Percentiles rank a stretch among this genome's conserved stretches.
Conservation (phyloP, 306 rosid genomes). For the Coriaria nepalensis region DNA sequence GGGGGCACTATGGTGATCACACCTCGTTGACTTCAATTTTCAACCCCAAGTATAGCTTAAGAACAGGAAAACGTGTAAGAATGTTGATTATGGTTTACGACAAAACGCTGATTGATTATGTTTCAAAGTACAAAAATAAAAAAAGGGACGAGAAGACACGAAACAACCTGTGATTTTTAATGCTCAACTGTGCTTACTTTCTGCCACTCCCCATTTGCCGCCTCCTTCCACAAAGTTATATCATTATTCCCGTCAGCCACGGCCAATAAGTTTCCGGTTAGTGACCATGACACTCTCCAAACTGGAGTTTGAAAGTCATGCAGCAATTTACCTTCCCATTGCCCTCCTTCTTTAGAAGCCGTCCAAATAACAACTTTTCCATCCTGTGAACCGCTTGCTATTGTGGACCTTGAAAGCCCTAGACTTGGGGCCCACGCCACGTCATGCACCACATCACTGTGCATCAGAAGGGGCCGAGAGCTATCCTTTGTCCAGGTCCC, state of each 20-base stretch:
- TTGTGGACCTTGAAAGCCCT: constrained; percentile 85
- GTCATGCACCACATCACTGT: constrained; percentile 74
- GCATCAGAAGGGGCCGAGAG: constrained; percentile 79
- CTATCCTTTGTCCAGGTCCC: constrained; percentile 88
- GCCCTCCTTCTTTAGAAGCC: constrained; percentile 68
- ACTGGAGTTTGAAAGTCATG: constrained; percentile 73
- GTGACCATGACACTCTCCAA: constrained; percentile 94
- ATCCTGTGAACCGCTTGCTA: constrained; percentile 82
- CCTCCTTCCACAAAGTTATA: constrained; percentile 86
- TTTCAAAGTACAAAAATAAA: background rate
- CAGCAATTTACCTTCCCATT: constrained; percentile 75
- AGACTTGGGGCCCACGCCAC: constrained; percentile 97
- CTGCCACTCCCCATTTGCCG: constrained; percentile 91
- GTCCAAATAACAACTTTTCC: constrained; percentile 80
- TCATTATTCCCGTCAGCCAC: constrained; percentile 75
- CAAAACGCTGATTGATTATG: background rate
- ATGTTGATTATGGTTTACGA: constrained; percentile 3
- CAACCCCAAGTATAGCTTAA: no score
- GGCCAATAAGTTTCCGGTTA: constrained; percentile 82
- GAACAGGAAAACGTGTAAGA: no score
- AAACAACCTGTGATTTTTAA: constrained; percentile 27
- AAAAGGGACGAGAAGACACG: background rate
- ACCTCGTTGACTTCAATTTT: no score
- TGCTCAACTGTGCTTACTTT: constrained; percentile 67
- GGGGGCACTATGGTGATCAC: no score